Conservation (phyloP, 1,139 yeast species). For the Diutina rugosa region DNA sequence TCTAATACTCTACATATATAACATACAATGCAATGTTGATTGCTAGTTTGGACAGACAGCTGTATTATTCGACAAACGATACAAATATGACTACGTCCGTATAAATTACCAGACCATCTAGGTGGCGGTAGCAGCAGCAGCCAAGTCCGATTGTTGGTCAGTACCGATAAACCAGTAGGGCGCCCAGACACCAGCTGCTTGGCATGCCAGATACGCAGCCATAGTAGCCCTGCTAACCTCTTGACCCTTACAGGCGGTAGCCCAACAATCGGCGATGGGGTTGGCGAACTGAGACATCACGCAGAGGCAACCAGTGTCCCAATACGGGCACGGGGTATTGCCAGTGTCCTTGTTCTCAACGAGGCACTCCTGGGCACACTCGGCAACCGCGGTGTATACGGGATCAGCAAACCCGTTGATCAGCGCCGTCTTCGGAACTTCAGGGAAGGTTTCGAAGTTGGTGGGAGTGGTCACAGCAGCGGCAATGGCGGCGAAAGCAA, state of each 20-base stretch:
- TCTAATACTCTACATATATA: too few relatives aligned
- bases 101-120: background rate
- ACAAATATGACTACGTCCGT: too few relatives aligned
- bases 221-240: background rate
- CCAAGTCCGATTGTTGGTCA: background rate
- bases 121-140: background rate
- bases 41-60: too few relatives aligned
- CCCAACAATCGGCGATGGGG: background rate
- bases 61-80: too few relatives aligned
- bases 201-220: background rate
- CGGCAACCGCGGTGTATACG: background rate
- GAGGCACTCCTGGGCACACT: background rate
- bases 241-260: background rate
- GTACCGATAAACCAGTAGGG: constrained; percentile 1
- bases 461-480: background rate
- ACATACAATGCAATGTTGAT: too few relatives aligned
- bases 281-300: background rate
- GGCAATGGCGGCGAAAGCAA: background rate
- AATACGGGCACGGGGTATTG: background rate
- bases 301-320: constrained; percentile 2
- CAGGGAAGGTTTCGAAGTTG: background rate
- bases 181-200: background rate
- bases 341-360: background rate
- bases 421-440: constrained; percentile 1
- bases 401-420: constrained; percentile 2